Conservation (phyloP, 2,329 filamentous ascomycete genomes). For the Westerdykella aurantiaca region DNA sequence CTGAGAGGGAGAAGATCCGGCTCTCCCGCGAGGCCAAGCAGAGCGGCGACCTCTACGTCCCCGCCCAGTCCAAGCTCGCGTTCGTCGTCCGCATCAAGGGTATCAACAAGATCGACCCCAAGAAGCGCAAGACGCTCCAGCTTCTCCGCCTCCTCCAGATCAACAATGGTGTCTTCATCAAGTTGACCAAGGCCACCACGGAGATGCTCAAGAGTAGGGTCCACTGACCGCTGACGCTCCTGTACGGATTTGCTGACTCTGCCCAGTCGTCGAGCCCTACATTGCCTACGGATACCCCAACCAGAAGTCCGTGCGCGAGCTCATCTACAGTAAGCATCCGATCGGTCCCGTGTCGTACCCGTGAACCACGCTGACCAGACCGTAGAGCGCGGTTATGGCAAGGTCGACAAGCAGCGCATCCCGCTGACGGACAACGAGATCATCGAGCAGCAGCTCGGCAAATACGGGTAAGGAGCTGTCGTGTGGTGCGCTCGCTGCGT, state of each 20-base stretch:
- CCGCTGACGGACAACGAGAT: slow-evolving; percentile 96
- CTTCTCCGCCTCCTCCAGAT: slow-evolving; percentile 99
- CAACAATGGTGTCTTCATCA: slow-evolving; percentile 99
- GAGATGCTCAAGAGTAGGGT: slow-evolving; percentile 77
- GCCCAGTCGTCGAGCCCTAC: slow-evolving; percentile 82
- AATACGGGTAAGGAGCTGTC: slow-evolving; percentile 59
- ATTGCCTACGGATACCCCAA: slow-evolving; percentile 99
- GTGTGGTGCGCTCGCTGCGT: background rate
- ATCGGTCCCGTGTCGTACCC: slow-evolving; percentile 62
- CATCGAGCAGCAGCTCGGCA: slow-evolving; percentile 92
- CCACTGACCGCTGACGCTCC: background rate
- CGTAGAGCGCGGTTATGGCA: slow-evolving; percentile 78
- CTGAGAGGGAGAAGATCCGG: slow-evolving; percentile 97
- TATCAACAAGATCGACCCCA: slow-evolving; percentile 99
- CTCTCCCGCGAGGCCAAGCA: slow-evolving; percentile 84
- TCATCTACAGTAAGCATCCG: slow-evolving; percentile 95
- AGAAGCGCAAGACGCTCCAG: slow-evolving; percentile 99
- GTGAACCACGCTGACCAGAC: slow-evolving; percentile 4
- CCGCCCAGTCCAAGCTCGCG: slow-evolving; percentile 91
- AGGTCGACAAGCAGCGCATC: slow-evolving; percentile 96
- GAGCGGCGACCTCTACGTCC: slow-evolving; percentile 88
- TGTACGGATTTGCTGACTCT: background rate
- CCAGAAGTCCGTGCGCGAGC: slow-evolving; percentile 97
- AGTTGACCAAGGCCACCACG: slow-evolving; percentile 90
- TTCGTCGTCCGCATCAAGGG: slow-evolving; percentile 99